phyloP scores from a whole-genome alignment of 306 rosid genomes.

The Luffa aegyptiaca region DNA sequence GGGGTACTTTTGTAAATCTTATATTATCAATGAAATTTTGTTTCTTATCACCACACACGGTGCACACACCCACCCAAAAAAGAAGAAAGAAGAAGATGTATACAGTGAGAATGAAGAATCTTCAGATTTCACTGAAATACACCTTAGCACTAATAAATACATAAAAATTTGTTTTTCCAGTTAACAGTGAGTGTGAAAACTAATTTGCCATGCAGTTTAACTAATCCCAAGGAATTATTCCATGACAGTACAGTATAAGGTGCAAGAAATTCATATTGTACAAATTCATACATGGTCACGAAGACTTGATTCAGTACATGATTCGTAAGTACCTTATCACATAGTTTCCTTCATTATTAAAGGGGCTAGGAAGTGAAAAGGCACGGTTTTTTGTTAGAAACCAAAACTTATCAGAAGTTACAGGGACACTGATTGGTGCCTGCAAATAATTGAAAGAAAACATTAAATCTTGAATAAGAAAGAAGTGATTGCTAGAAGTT shows the following conservation, averaged over 20 bases:
- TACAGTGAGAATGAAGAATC: not conserved
- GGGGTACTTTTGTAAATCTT: not conserved
- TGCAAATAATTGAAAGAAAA: conserved; percentile 25
- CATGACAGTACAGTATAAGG: not conserved
- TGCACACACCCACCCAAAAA: not conserved
- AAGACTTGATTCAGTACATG: not conserved
- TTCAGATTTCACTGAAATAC: not conserved
- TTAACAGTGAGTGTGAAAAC: not conserved
- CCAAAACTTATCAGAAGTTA: conserved; percentile 84
- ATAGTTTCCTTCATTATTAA: conserved; percentile 69
- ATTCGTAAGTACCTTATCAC: conserved; percentile 58
- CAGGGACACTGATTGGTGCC: conserved; percentile 78
- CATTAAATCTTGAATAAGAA: not conserved
- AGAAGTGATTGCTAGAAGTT: not conserved
- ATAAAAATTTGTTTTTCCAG: not conserved
- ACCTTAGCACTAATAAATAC: not conserved
- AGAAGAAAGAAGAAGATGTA: not conserved
- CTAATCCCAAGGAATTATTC: not conserved
- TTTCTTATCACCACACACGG: not conserved
- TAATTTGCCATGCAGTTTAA: not conserved
- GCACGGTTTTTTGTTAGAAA: conserved; percentile 73
- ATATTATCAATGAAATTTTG: not conserved
- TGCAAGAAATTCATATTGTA: not conserved
- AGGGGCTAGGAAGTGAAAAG: conserved; percentile 70
- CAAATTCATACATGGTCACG: not conserved